A percentile compares a stretch with the other conserved stretches of the same genome.
Evolutionary conservation across 768 basidiomycete species (phyloP).

Genomic region (Xerocomus spinulosus): DNA sequence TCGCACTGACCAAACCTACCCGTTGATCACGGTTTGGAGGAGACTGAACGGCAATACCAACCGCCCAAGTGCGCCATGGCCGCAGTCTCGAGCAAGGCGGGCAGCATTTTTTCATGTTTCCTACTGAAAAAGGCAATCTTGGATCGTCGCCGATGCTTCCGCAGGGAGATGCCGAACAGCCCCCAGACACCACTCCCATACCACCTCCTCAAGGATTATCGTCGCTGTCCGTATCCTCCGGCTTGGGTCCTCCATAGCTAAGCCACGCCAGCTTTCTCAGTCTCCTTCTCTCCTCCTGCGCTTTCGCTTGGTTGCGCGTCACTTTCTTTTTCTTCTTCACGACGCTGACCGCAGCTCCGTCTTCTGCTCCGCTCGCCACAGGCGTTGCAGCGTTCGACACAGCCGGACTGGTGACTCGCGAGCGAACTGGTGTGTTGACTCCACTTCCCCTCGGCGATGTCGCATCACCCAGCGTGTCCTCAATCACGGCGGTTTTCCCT

Average conservation of each 20-base stretch:
- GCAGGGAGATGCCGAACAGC: slow-evolving; percentile 13
- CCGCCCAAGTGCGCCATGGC: slow-evolving; percentile 1
- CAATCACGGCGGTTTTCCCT: slow-evolving; percentile 82
- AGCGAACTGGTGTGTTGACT: slow-evolving; percentile 64
- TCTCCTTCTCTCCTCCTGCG: slow-evolving; percentile 78
- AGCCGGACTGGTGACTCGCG: slow-evolving; percentile 63
- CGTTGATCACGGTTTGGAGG: slow-evolving; percentile 2
- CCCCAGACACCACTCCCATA: slow-evolving; percentile 20
- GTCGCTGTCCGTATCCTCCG: slow-evolving; percentile 79
- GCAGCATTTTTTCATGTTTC: slow-evolving; percentile 6
- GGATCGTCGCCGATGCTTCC: slow-evolving; percentile 25
- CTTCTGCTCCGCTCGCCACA: slow-evolving; percentile 74
- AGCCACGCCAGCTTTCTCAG: slow-evolving; percentile 81
- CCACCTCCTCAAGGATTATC: slow-evolving; percentile 18
- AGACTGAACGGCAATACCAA: slow-evolving; percentile 2
- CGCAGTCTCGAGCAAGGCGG: slow-evolving; percentile 7
- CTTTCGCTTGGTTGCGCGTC: slow-evolving; percentile 88
- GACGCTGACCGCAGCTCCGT: slow-evolving; percentile 33
- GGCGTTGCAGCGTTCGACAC: slow-evolving; percentile 73
- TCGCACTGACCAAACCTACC: background rate
- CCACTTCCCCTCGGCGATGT: slow-evolving; percentile 70
- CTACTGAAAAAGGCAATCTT: slow-evolving; percentile 26
- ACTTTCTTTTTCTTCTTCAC: slow-evolving; percentile 83
- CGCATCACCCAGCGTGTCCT: slow-evolving; percentile 73
- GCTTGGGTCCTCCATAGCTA: slow-evolving; percentile 73